These are phyloP conservation scores for Collybia sordida DNA, from an alignment of 768 basidiomycete genomes.

Conservation along the genomic window DNA sequence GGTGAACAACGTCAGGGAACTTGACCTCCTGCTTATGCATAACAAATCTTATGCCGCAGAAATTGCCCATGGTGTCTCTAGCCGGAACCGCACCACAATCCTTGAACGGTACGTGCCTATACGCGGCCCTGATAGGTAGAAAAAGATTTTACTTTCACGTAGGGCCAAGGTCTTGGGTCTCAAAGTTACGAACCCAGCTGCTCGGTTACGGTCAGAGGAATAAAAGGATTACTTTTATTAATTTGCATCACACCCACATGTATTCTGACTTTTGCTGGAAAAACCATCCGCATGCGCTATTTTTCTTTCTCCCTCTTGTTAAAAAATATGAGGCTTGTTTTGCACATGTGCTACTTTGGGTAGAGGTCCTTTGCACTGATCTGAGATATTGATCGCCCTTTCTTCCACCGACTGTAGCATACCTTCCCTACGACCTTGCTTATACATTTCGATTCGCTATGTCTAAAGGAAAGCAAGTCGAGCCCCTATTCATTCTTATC, in stretches of 20 bases:
- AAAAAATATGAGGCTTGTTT: background rate
- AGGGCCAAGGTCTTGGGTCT: constrained; percentile 86
- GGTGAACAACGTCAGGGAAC: constrained; percentile 89
- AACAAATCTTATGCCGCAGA: constrained; percentile 95
- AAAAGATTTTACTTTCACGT: constrained; percentile 6
- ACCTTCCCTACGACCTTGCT: constrained; percentile 9
- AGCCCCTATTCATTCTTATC: background rate
- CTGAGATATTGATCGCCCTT: background rate
- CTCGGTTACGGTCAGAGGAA: constrained; percentile 94
- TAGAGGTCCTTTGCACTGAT: background rate
- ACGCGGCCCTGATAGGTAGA: background rate
- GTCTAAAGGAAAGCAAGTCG: constrained; percentile 15
- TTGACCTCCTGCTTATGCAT: constrained; percentile 97
- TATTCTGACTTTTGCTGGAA: constrained; percentile 51
- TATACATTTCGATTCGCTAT: constrained; percentile 2
- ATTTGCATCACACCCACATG: constrained; percentile 42
- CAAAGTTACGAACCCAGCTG: constrained; percentile 93
- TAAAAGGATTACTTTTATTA: constrained; percentile 45
- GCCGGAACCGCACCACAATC: constrained; percentile 90
- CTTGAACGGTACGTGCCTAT: constrained; percentile 68
- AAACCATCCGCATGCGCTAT: constrained; percentile 47
- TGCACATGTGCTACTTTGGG: background rate
- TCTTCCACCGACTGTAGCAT: background rate
- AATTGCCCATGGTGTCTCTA: constrained; percentile 95
- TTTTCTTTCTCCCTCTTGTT: constrained; percentile 6